These are phyloP conservation scores for Boletus mariae DNA, from an alignment of 1,284 basidiomycete genomes.

Conservation along the genomic window DNA sequence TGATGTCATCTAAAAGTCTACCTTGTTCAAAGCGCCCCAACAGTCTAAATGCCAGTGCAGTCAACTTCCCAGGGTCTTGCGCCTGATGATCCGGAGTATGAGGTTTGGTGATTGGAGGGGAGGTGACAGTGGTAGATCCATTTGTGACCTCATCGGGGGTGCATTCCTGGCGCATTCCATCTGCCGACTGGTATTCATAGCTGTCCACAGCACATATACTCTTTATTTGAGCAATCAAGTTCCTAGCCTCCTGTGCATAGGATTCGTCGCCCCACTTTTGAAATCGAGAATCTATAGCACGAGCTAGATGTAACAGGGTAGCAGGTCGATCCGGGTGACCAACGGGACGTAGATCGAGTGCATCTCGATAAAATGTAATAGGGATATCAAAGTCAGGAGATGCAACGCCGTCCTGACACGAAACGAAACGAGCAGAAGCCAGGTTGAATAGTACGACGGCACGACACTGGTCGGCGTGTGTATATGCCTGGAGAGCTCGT, in stretches of 20 bases:
- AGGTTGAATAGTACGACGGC: not conserved
- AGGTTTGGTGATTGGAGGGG: not conserved
- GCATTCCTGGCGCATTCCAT: not conserved
- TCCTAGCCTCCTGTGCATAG: not conserved
- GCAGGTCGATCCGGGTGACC: not conserved
- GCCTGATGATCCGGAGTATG: not conserved
- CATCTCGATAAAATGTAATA: not conserved
- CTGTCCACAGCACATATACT: not conserved
- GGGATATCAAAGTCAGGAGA: not conserved
- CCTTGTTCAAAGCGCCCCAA: not conserved
- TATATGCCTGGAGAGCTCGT: not conserved
- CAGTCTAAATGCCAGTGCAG: not conserved
- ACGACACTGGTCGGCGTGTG: not conserved
- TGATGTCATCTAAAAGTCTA: not conserved
- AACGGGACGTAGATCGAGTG: not conserved
- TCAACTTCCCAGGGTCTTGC: not conserved
- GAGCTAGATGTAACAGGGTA: not conserved
- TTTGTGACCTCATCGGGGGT: not conserved
- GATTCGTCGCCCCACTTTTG: not conserved
- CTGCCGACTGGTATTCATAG: not conserved
- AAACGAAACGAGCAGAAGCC: not conserved
- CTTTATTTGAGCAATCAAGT: not conserved
- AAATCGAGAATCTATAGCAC: not conserved
- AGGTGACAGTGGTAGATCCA: not conserved
- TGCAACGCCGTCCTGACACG: not conserved